Conservation (phyloP, 2,329 filamentous ascomycete species). For the Aspergillus ochraceoroseus region DNA sequence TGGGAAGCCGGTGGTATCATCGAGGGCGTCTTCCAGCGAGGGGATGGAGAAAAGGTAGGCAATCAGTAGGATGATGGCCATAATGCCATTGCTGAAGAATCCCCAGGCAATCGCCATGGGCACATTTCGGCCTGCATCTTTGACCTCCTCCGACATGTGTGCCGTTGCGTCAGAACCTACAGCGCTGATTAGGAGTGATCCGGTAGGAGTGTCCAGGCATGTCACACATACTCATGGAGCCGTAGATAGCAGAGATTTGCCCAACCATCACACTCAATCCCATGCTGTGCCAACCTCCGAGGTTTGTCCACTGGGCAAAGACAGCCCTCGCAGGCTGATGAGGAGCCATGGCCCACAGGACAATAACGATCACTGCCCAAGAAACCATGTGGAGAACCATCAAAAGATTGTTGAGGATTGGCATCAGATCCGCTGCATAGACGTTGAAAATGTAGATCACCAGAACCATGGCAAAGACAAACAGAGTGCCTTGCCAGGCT, state of each 20-base stretch:
- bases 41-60: conserved; percentile 41
- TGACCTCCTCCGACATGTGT: conserved; percentile 48
- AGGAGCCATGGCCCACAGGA: conserved; percentile 34
- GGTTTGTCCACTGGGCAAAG: conserved; percentile 37
- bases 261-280: conserved; percentile 37
- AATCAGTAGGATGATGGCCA: conserved; percentile 45
- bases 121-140: conserved; percentile 44
- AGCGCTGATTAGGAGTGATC: conserved; percentile 9
- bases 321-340: conserved; percentile 27
- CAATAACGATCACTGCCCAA: conserved; percentile 32
- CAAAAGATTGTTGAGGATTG: conserved; percentile 37
- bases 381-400: conserved; percentile 39
- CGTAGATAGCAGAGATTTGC: conserved; percentile 34
- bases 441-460: conserved; percentile 44
- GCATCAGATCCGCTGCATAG: conserved; percentile 32
- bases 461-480: conserved; percentile 46
- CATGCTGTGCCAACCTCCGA: conserved; percentile 38
- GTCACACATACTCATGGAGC: conserved; percentile 21
- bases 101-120: conserved; percentile 46
- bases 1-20: conserved; percentile 43
- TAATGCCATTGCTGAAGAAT: conserved; percentile 44
- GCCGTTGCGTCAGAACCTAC: conserved; percentile 30
- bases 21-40: conserved; percentile 34
- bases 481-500: conserved; percentile 49
- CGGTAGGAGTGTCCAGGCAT: not conserved